Evolutionary conservation across 2,329 filamentous ascomycete species (phyloP), one percentile per base, ranked within the genome.

Genomic region (Sporothrix brasiliensis): DNA sequence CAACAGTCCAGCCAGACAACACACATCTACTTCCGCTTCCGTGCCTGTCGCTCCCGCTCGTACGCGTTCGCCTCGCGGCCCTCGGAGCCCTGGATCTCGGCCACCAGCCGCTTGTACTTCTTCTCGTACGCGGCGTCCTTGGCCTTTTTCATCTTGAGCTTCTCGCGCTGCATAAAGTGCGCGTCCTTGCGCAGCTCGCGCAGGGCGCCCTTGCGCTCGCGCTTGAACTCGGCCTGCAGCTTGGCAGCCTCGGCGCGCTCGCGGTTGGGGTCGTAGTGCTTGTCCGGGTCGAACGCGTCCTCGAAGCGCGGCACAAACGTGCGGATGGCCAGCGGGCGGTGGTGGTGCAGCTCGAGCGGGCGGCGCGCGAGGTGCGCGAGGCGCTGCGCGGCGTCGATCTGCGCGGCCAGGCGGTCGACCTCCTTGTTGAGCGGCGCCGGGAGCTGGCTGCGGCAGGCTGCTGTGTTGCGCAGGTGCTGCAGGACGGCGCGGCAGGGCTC

Each of bases 11-110:
- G 30, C 58, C 56, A 24, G 2, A n/a, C 16, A 4, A 27, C 11
- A n/a, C 21, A 21, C 54, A 6, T 19, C 61, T 71, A 69, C 69
- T 86, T 86, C 79, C 85, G 84, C 80, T 92, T 93, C 80, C 93
- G 87, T 78, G 85, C 85, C 79, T 87, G 86, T 85, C 89, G 95
- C 85, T 96, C 93, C 76, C 91, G 86, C 81, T 96, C 94, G 85
- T 98, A 98, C 65, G 86, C 87, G 81, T 98, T 98, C 56, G 88
- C 86, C 80, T 95, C 94, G 71, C 86, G 84, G 1, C 94, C 94
- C 80, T 97, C 95, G 82, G 97, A 91, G 75, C 91, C 92, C 82
- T 99, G 94, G 76, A 99, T 97, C 86, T 97, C 94, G 11, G 94
- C 92, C 75, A 98, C 89, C 72, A 99, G 84, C 74, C 91, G 88